phyloP scores from a whole-genome alignment of 805 yeast genomes.

The Lipomyces kockii region DNA sequence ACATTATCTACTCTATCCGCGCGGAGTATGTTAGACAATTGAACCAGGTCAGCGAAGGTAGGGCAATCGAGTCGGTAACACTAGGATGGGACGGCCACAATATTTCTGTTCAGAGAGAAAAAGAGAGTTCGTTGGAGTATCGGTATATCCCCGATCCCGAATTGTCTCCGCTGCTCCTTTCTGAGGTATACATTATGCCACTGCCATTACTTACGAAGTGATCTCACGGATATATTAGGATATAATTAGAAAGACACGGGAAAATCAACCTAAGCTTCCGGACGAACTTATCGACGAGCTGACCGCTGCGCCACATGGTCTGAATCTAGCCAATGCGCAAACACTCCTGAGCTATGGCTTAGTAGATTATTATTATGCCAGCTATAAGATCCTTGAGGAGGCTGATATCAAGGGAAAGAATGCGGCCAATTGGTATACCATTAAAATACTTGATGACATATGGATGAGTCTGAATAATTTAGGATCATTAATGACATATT shows the following conservation, averaged over 20 bases:
- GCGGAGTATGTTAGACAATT: slow-evolving; percentile 64
- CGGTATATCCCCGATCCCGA: slow-evolving; percentile 96
- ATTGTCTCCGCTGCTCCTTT: slow-evolving; percentile 62
- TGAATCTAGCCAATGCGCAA: slow-evolving; percentile 75
- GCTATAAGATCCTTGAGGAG: slow-evolving; percentile 46
- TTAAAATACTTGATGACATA: background rate
- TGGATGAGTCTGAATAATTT: slow-evolving; percentile 45
- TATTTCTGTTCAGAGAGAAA: slow-evolving; percentile 71
- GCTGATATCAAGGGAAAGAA: slow-evolving; percentile 35
- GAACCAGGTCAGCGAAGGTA: slow-evolving; percentile 50
- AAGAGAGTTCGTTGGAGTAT: slow-evolving; percentile 84
- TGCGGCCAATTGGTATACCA: slow-evolving; percentile 50
- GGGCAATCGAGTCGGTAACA: slow-evolving; percentile 61
- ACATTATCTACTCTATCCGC: slow-evolving; percentile 74
- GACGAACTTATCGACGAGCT: slow-evolving; percentile 59
- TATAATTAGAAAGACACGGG: slow-evolving; percentile 42
- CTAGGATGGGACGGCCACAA: slow-evolving; percentile 87
- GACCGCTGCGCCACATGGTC: slow-evolving; percentile 54
- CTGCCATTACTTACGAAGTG: background rate
- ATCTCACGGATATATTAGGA: slow-evolving; percentile 7
- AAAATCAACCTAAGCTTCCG: slow-evolving; percentile 59
- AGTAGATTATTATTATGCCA: slow-evolving; percentile 56
- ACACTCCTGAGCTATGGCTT: slow-evolving; percentile 61
- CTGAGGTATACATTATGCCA: slow-evolving; percentile 42
- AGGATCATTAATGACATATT: slow-evolving; percentile 84